Evolutionary conservation across 2,329 filamentous ascomycete genomes (phyloP), one percentile per base, ranked within the genome.

Genomic region (Trichoderma oligosporum): DNA sequence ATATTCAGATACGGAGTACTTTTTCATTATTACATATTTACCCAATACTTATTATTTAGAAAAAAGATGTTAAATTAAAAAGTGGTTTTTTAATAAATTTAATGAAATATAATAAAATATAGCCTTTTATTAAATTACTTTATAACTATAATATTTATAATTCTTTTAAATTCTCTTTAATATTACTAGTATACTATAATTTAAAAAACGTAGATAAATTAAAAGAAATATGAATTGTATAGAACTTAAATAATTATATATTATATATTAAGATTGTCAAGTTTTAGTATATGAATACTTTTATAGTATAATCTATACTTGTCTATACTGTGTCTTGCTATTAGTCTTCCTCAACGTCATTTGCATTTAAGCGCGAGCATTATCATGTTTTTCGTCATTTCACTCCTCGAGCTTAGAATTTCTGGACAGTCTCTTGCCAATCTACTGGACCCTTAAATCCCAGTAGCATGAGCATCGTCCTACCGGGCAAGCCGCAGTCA

Each of bases 401-500:
- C 42, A 31, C 9, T 9, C 27, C 27, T 56, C 36, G 42, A 56
- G 27, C 45, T 56, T 52, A 51, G 29, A 57, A 27, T 45, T 22
- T 57, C 25, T 54, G 44, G 47, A 46, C 41, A 46, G 46, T 31
- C 12, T 36, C 24, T 20, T 29, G 51, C 41, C 22, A 18, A 39
- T 41, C 41, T 55, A 36, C 51, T 55, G 51, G 41, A 55, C 25
- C 20, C 14, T 33, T 22, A 18, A 18, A 14, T 45, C 7, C 44
- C 35, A 56, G 58, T 53, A 84, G 76, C 72, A 91, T 91, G 88
- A 85, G 86, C 79, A 82, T 84, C 70, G 83, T 92, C 75, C 81
- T 92, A 66, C 90, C 90, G 62, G 89, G 89, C 71, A 84, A 86
- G 76, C 88, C 90, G 71, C 84, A 83, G 78, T 80, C 86, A 67